Percentiles rank a stretch among this genome's conserved stretches.
These are phyloP conservation scores for Colletotrichum cuscutae DNA, from an alignment of 2,329 filamentous ascomycete species.

Conservation along the genomic window DNA sequence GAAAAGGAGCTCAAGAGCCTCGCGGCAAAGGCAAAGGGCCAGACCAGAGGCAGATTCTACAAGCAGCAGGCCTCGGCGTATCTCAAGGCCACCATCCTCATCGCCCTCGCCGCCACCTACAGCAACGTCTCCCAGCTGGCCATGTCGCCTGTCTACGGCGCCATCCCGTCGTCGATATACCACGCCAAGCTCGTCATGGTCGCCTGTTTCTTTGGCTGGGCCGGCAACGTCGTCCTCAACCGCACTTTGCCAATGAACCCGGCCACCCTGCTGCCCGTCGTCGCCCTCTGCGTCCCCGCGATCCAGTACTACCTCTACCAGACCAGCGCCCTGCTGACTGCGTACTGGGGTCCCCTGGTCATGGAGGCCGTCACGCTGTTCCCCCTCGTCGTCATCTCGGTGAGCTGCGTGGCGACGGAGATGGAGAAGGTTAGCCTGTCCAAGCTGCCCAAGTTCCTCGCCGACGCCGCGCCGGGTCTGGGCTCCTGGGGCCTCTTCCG, in stretches of 20 bases:
- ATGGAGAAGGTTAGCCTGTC: slow-evolving; percentile 71
- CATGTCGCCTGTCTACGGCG: slow-evolving; percentile 89
- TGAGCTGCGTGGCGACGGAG: slow-evolving; percentile 70
- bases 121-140: slow-evolving; percentile 79
- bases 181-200: slow-evolving; percentile 75
- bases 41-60: slow-evolving; percentile 43
- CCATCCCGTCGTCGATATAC: slow-evolving; percentile 78
- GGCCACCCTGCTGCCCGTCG: slow-evolving; percentile 70
- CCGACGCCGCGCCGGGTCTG: slow-evolving; percentile 73
- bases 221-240: slow-evolving; percentile 69
- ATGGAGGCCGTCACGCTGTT: slow-evolving; percentile 81
- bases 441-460: slow-evolving; percentile 64
- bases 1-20: slow-evolving; percentile 64
- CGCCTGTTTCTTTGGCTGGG: slow-evolving; percentile 77
- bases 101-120: slow-evolving; percentile 69
- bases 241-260: slow-evolving; percentile 60
- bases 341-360: slow-evolving; percentile 76
- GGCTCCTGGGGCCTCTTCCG: slow-evolving; percentile 74
- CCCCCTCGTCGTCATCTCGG: slow-evolving; percentile 72
- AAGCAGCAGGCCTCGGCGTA: slow-evolving; percentile 49
- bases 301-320: slow-evolving; percentile 78
- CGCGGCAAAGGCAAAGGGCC: slow-evolving; percentile 54
- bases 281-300: slow-evolving; percentile 80
- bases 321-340: slow-evolving; percentile 73
- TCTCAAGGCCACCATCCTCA: slow-evolving; percentile 53